Conservation (phyloP, 1,284 basidiomycete genomes). For the Ceratobasidium sp. region DNA sequence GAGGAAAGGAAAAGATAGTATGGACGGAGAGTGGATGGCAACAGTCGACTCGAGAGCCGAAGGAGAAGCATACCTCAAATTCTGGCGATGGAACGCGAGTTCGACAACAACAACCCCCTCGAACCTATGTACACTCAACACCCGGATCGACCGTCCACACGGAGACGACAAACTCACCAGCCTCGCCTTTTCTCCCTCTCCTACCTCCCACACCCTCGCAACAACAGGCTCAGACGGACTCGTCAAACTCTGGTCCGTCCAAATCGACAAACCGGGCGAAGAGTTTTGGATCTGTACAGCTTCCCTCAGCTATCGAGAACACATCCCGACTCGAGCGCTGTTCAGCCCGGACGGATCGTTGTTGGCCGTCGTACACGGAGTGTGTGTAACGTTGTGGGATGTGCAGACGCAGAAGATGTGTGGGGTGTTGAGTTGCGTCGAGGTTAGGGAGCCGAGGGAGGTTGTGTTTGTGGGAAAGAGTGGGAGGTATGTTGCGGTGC, state of each 20-base stretch:
- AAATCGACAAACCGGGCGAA: conserved; percentile 55
- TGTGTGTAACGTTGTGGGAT: conserved; percentile 84
- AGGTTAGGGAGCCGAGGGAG: conserved; percentile 38
- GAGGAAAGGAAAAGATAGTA: conserved; percentile 48
- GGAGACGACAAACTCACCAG: conserved; percentile 75
- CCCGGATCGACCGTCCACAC: conserved; percentile 92
- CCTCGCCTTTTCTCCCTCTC: conserved; percentile 74
- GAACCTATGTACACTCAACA: conserved; percentile 71
- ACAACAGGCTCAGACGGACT: conserved; percentile 78
- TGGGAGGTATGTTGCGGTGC: conserved; percentile 74
- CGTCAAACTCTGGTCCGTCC: conserved; percentile 75
- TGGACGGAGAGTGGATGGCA: conserved; percentile 83
- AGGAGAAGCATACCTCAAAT: conserved; percentile 85
- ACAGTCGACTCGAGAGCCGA: conserved; percentile 86
- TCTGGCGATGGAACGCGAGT: conserved; percentile 83
- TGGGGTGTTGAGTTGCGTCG: conserved; percentile 63
- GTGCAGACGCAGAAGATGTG: conserved; percentile 63
- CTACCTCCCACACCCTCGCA: conserved; percentile 61
- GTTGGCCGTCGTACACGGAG: conserved; percentile 79
- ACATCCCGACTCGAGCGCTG: conserved; percentile 73
- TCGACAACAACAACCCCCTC: conserved; percentile 49
- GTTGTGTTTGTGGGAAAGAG: conserved; percentile 71
- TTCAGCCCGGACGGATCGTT: conserved; percentile 93
- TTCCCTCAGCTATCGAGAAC: conserved; percentile 76
- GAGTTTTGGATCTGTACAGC: conserved; percentile 86